Percentiles rank a stretch among this genome's conserved stretches.
Conservation (phyloP, 2,329 filamentous ascomycete genomes). For the Fusarium citri region DNA sequence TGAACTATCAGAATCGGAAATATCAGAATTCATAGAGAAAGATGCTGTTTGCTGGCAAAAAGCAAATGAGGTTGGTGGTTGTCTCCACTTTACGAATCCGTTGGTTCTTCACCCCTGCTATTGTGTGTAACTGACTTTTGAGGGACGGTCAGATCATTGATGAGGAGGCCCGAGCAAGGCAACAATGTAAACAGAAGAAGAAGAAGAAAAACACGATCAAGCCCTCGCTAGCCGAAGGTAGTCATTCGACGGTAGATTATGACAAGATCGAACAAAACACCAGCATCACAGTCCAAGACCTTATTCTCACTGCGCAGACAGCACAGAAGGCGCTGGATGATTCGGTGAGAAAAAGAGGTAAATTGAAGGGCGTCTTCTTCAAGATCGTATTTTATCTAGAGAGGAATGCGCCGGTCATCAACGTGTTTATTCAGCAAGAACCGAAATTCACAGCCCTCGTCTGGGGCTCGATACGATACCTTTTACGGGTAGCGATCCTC, state of each 20-base stretch:
- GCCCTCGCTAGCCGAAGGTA: not conserved
- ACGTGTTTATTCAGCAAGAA: not conserved
- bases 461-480: not conserved
- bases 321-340: not conserved
- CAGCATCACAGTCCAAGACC: not conserved
- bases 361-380: not conserved
- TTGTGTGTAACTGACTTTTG: no score
- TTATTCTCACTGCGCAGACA: not conserved
- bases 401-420: not conserved
- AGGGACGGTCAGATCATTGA: no score
- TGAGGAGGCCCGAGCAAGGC: no score
- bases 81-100: no score
- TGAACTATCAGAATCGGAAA: no score
- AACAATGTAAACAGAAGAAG: no score
- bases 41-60: no score
- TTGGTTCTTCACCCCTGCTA: no score
- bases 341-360: not conserved
- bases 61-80: no score
- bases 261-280: not conserved
- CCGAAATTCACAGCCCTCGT: not conserved
- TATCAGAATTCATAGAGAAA: no score
- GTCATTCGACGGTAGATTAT: not conserved
- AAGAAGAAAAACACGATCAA: not conserved
- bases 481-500: not conserved
- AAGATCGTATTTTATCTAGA: not conserved